Percentiles rank a stretch among this genome's conserved stretches.
These are phyloP conservation scores for Rugonectria rugulosa DNA, from an alignment of 2,329 filamentous ascomycete genomes.

Conservation along the genomic window DNA sequence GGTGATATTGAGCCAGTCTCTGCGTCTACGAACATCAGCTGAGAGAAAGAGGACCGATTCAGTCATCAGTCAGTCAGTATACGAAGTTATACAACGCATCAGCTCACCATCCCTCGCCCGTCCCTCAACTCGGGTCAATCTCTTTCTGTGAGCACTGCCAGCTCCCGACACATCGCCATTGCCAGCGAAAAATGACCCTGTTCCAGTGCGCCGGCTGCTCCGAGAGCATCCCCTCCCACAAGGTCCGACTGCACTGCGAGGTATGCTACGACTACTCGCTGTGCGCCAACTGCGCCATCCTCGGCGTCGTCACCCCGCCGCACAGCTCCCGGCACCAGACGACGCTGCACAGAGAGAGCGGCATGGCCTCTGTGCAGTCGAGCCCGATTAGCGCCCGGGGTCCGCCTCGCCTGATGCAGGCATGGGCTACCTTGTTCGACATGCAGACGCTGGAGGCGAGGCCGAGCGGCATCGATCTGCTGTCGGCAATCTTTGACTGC, in stretches of 20 bases:
- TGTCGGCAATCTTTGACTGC: conserved; percentile 7
- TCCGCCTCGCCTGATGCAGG: not conserved
- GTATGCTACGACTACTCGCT: conserved; percentile 2
- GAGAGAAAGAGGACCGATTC: too few species aligned
- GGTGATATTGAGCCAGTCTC: not conserved
- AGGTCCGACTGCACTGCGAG: conserved; percentile 5
- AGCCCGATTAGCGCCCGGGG: not conserved
- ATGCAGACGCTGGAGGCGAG: conserved; percentile 5
- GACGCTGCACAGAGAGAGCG: conserved; percentile 5
- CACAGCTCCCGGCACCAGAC: conserved; percentile 7
- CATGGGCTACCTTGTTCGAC: conserved; percentile 12
- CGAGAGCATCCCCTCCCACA: conserved; percentile 5
- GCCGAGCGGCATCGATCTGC: conserved; percentile 7
- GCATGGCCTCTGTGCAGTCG: not conserved
- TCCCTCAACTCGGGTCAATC: not conserved
- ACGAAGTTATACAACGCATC: too few species aligned
- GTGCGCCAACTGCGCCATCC: conserved; percentile 14
- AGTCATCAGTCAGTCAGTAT: not conserved
- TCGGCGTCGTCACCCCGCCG: conserved; percentile 4
- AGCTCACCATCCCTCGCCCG: not conserved
- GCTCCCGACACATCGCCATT: not conserved
- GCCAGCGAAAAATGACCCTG: not conserved
- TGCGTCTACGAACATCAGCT: too few species aligned
- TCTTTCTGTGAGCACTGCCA: not conserved
- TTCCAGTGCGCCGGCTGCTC: conserved; percentile 4